These are phyloP conservation scores for Paramyrothecium sp. DNA, from an alignment of 2,329 filamentous ascomycete genomes.

Conservation along the genomic window DNA sequence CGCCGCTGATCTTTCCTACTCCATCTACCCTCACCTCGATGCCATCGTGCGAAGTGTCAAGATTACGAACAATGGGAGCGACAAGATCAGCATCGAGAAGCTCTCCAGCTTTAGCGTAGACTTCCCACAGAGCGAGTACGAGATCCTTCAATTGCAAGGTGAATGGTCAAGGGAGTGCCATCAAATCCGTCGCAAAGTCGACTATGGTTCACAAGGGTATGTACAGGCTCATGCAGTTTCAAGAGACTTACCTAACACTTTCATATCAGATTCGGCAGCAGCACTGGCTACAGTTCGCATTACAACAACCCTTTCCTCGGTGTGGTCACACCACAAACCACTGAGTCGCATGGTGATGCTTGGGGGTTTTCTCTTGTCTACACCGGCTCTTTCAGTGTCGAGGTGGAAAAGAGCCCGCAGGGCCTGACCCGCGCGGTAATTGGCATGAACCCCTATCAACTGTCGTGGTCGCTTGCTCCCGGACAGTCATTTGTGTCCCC, in stretches of 20 bases:
- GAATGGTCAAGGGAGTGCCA: constrained; percentile 63
- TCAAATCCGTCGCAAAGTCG: constrained; percentile 51
- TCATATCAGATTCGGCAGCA: constrained; percentile 53
- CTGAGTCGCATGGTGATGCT: constrained; percentile 58
- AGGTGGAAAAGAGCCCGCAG: constrained; percentile 62
- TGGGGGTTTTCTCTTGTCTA: constrained; percentile 67
- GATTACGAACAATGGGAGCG: constrained; percentile 57
- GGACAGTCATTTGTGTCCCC: constrained; percentile 59
- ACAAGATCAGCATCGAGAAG: constrained; percentile 51
- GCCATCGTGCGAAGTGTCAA: constrained; percentile 61
- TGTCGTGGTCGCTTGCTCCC: constrained; percentile 55
- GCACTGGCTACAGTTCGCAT: constrained; percentile 61
- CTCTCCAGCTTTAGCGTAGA: constrained; percentile 62
- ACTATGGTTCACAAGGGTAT: constrained; percentile 55
- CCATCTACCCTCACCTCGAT: constrained; percentile 60
- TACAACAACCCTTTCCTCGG: constrained; percentile 65
- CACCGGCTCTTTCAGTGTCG: constrained; percentile 59
- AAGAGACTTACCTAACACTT: not conserved
- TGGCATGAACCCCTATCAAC: constrained; percentile 59
- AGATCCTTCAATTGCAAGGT: constrained; percentile 61
- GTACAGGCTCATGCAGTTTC: constrained; percentile 6
- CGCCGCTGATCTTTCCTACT: constrained; percentile 59
- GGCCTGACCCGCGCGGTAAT: constrained; percentile 59
- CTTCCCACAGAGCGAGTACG: constrained; percentile 56
- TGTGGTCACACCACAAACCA: constrained; percentile 53